Base-by-base conservation (phyloP, 1,139 yeast species). In the Taiozyma sp. region DNA sequence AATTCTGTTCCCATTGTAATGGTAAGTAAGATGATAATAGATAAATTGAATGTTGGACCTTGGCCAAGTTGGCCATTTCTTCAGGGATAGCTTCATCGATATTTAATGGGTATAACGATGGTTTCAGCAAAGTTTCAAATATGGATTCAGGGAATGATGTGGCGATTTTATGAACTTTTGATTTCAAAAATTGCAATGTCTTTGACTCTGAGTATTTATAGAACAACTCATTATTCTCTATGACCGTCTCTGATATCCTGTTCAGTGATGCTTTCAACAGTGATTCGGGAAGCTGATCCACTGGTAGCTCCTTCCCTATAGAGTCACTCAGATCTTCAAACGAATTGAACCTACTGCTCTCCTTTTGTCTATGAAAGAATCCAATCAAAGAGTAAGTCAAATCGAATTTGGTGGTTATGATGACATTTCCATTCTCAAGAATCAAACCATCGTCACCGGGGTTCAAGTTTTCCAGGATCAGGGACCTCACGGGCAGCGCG, bases 321-420 rank as follows among this genome's bases (percentile, higher is more conserved):
- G 66, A 64, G 57, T 83, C 87, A 19, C 71, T 57, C 4, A 81
- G 58, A 58, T 81, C 85, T 39, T 81, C 83, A 16, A 71, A 57
- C 0, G 79, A 69, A 30, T 76, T 69, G 56, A 70, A 74, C 36
- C 82, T 67, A 23, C 66, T 51, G 23, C 53, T 57, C 9, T 57
- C 59, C 7, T 49, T 48, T 7, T 48, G 49, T 44, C 66, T 62
- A 22, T 63, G 64, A 59, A 80, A 71, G 48, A 71, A 67, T 4
- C 72, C 57, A 13, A 80, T 63, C 50, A 82, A 58, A 13, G 74
- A 61, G 61, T 73, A 82, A 1, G 66, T 63, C 4, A 75, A 50
- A 54, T 79, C 76, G 63, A 72, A 79, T 46, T 65, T 69, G 5
- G 80, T 70, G 3, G 78, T 68, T 2, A 78, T 67, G 19, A 77